Evolutionary conservation across 352 stramenopile species (phyloP).

Genomic region (Elongisporangium prolatum): DNA sequence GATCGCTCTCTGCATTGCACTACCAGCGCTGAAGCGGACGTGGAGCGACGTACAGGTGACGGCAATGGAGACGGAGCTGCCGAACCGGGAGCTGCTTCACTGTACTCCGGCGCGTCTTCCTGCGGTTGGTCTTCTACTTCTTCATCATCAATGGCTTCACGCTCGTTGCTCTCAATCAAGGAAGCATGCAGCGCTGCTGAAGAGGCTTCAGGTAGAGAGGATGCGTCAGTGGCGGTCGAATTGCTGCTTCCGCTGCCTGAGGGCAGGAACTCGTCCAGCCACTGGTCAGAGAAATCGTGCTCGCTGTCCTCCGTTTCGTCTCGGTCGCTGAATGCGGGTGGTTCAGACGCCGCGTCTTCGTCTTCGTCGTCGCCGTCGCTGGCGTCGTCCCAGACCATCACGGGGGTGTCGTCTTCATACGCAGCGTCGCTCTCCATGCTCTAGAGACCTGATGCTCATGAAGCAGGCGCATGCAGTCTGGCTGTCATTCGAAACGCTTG

Average conservation of each 20-base stretch:
- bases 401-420: slow-evolving; percentile 19
- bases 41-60: neutral
- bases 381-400: slow-evolving; percentile 20
- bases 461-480: neutral
- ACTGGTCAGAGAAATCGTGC: slow-evolving; percentile 30
- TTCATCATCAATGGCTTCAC: neutral
- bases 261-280: slow-evolving; percentile 31
- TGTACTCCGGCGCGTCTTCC: neutral
- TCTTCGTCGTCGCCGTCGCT: slow-evolving; percentile 6
- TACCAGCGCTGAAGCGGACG: neutral
- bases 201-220: neutral
- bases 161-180: neutral
- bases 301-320: slow-evolving; percentile 14
- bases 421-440: slow-evolving; percentile 6
- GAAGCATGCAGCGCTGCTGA: neutral
- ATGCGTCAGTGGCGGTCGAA: neutral
- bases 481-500: neutral
- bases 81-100: neutral
- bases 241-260: neutral
- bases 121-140: neutral
- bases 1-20: neutral
- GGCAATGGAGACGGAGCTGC: neutral
- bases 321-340: slow-evolving; percentile 4
- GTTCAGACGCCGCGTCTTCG: slow-evolving; percentile 8
- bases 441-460: neutral